phyloP scores from a whole-genome alignment of 2,329 filamentous ascomycete species.

The Orbilia blumenaviensis region DNA sequence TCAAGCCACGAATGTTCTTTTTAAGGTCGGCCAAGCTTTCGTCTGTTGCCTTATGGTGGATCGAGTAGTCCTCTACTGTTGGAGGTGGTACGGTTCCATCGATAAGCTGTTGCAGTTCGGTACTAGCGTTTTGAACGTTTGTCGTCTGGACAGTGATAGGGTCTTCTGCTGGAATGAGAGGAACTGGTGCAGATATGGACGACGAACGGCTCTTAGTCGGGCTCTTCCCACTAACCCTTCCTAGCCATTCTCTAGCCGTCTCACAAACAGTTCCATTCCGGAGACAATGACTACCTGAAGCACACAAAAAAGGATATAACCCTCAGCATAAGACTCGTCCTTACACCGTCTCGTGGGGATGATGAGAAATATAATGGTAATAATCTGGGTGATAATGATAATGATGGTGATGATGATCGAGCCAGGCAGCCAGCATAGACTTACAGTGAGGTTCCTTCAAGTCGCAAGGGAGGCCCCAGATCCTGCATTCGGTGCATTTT shows the following conservation, averaged over 20 bases:
- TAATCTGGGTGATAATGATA: background rate
- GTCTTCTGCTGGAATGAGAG: background rate
- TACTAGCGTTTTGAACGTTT: background rate
- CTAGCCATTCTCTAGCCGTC: slow-evolving; percentile 43
- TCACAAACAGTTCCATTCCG: slow-evolving; percentile 42
- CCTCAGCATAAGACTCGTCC: slow-evolving; percentile 18
- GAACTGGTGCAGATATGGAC: slow-evolving; percentile 12
- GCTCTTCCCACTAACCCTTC: slow-evolving; percentile 37
- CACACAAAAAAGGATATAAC: background rate
- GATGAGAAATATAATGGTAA: too few relatives aligned
- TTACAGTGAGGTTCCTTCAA: slow-evolving; percentile 51
- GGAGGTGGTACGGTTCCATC: background rate
- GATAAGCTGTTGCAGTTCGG: slow-evolving; percentile 3
- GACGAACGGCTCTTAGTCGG: slow-evolving; percentile 31
- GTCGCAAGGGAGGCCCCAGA: slow-evolving; percentile 41
- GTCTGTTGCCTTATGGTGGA: slow-evolving; percentile 37
- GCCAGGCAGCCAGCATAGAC: slow-evolving; percentile 12
- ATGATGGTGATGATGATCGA: background rate
- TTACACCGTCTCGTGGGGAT: slow-evolving; percentile 14
- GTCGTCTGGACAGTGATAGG: background rate
- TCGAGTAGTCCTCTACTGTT: slow-evolving; percentile 29
- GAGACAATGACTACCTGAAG: slow-evolving; percentile 45
- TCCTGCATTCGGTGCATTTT: slow-evolving; percentile 44
- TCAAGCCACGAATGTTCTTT: slow-evolving; percentile 48
- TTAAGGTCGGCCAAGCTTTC: slow-evolving; percentile 45